Percentiles rank a stretch among this genome's conserved stretches.
These are phyloP conservation scores for Takakia lepidozioides DNA, from an alignment of 225 moss, liverwort and hornwort species.

Conservation along the genomic window DNA sequence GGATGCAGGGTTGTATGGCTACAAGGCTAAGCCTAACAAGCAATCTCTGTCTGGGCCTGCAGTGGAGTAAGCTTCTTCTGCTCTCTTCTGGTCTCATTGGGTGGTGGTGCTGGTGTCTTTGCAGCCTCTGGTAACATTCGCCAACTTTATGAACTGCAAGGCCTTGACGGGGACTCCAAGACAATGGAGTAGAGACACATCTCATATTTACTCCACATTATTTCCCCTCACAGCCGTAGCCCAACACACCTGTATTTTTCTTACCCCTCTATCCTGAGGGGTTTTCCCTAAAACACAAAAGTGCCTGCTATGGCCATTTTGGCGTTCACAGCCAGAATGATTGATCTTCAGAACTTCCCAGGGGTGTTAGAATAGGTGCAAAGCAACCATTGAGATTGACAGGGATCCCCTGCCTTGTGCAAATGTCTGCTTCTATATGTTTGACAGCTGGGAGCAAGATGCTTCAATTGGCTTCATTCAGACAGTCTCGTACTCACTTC, in stretches of 20 bases:
- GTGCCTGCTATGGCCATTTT: constrained; percentile 32
- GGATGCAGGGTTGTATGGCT: no score
- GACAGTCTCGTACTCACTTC: no score
- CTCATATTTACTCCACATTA: constrained; percentile 3
- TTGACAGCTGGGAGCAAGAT: no score
- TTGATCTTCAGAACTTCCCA: neutral
- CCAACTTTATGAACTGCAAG: constrained; percentile 93
- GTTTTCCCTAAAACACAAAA: constrained; percentile 17
- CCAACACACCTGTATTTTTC: neutral
- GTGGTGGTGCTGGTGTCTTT: constrained; percentile 11
- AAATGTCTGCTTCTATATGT: no score
- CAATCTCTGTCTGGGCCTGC: no score
- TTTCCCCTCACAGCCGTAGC: no score
- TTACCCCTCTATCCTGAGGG: constrained; percentile 21
- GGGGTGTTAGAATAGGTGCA: no score
- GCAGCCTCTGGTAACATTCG: constrained; percentile 98
- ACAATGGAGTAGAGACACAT: constrained; percentile 54
- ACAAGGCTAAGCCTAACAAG: no score
- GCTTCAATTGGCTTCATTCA: no score
- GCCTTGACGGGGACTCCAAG: constrained; percentile 71
- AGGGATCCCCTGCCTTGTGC: no score
- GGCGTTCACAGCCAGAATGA: constrained; percentile 17
- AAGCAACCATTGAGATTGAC: no score
- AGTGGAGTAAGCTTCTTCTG: neutral
- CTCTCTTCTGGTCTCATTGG: neutral